Conservation (phyloP, 2,329 filamentous ascomycete species). For the Hymenotorrendiella dingleyae region DNA sequence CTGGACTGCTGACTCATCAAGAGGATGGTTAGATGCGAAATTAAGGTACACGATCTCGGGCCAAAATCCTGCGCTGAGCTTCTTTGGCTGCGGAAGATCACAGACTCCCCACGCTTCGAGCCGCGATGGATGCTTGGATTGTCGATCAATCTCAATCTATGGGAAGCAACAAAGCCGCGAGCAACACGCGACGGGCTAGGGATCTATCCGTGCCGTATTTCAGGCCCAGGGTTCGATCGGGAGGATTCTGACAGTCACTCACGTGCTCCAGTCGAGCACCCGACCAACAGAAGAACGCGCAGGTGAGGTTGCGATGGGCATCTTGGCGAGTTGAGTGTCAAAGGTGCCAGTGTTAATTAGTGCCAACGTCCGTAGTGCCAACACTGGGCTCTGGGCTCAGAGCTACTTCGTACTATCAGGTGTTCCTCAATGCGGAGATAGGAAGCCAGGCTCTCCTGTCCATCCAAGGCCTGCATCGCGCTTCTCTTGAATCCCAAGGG, state of each 20-base stretch:
- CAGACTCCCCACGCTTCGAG: slow-evolving; percentile 3
- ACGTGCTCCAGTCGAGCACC: background rate
- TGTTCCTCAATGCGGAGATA: slow-evolving; percentile 8
- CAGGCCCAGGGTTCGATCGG: background rate
- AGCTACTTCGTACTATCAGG: background rate
- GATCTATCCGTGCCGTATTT: background rate
- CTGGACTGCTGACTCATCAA: slow-evolving; percentile 16
- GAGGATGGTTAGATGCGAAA: slow-evolving; percentile 8
- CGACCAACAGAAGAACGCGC: too few relatives aligned
- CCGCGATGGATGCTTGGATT: slow-evolving; percentile 7
- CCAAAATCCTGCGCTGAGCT: slow-evolving; percentile 8
- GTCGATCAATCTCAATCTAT: slow-evolving; percentile 15
- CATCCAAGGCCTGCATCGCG: background rate
- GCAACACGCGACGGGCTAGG: too few relatives aligned
- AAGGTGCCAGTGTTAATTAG: background rate
- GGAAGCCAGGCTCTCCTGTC: slow-evolving; percentile 1
- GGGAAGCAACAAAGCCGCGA: too few relatives aligned
- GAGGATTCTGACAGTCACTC: background rate
- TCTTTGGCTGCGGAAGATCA: slow-evolving; percentile 8
- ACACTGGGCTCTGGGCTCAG: background rate
- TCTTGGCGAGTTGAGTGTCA: background rate
- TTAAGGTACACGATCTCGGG: slow-evolving; percentile 14
- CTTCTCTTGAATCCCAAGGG: slow-evolving; percentile 2
- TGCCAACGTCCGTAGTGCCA: background rate
- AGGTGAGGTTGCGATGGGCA: background rate